Percentiles rank a stretch among this genome's conserved stretches.
Evolutionary conservation across 2,329 filamentous ascomycete genomes (phyloP).

Genomic region (Bipolaris gigantea): DNA sequence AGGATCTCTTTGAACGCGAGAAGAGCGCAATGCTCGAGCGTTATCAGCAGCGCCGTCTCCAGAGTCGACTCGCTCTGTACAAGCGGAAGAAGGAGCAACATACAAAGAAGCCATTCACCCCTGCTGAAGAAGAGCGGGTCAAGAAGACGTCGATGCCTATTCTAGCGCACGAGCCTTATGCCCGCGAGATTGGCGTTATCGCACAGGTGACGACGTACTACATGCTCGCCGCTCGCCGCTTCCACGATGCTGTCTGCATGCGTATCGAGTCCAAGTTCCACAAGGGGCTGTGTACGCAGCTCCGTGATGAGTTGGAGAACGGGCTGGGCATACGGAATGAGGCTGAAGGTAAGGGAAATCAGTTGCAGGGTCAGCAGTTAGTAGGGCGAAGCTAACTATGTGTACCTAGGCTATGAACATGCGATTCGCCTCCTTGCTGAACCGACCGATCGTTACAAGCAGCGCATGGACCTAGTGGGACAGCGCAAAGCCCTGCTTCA

Average conservation of each 20-base stretch:
- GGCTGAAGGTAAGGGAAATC: constrained; percentile 5
- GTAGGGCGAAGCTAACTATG: too few species aligned
- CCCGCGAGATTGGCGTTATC: constrained; percentile 63
- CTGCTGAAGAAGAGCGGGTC: constrained; percentile 34
- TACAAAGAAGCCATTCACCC: constrained; percentile 16
- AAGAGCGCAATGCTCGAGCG: constrained; percentile 16
- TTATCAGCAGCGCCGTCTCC: constrained; percentile 31
- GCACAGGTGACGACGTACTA: constrained; percentile 71
- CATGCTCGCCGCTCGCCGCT: constrained; percentile 64
- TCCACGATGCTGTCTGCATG: constrained; percentile 58
- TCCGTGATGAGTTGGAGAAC: constrained; percentile 31
- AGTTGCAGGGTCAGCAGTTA: too few species aligned
- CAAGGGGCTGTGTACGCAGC: constrained; percentile 22
- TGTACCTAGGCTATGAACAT: constrained; percentile 6
- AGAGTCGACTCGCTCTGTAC: constrained; percentile 33
- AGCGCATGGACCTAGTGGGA: constrained; percentile 13
- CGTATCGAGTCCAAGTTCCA: constrained; percentile 45
- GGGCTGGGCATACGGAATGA: constrained; percentile 26
- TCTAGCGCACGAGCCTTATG: constrained; percentile 61
- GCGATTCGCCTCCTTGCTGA: constrained; percentile 21
- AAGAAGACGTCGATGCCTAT: constrained; percentile 17
- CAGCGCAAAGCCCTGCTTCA: constrained; percentile 16
- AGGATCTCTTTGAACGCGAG: constrained; percentile 22
- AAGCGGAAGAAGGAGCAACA: constrained; percentile 22
- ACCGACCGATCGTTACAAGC: constrained; percentile 9